These are phyloP conservation scores for Glomus cerebriforme DNA, from an alignment of 192 early-diverging fungal genomes.

Conservation along the genomic window DNA sequence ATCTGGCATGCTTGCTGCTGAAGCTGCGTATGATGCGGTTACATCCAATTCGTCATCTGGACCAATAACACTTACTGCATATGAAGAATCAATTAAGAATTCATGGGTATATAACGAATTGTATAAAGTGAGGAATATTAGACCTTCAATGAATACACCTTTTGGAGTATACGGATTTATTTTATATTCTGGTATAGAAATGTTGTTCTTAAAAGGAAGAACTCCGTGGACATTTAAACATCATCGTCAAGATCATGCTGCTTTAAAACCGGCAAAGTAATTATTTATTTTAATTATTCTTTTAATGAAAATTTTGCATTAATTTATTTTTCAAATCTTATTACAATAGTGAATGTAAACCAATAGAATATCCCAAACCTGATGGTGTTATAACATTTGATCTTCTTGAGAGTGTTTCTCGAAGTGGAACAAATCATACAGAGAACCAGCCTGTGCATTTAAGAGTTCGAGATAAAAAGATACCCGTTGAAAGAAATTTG, in stretches of 20 bases:
- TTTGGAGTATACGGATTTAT: slow-evolving; percentile 88
- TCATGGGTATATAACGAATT: slow-evolving; percentile 94
- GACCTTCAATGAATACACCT: slow-evolving; percentile 90
- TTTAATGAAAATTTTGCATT: neutral
- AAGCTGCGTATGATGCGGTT: slow-evolving; percentile 80
- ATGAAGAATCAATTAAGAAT: slow-evolving; percentile 78
- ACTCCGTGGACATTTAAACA: slow-evolving; percentile 96
- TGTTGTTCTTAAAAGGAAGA: slow-evolving; percentile 84
- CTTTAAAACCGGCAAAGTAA: slow-evolving; percentile 69
- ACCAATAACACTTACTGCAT: slow-evolving; percentile 73
- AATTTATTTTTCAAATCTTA: slow-evolving; percentile 4
- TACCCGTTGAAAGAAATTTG: slow-evolving; percentile 83
- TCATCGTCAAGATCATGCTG: slow-evolving; percentile 81
- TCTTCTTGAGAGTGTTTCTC: slow-evolving; percentile 87
- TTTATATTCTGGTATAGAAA: slow-evolving; percentile 86
- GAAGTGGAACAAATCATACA: slow-evolving; percentile 91
- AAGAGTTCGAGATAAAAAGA: slow-evolving; percentile 69
- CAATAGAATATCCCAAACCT: slow-evolving; percentile 96
- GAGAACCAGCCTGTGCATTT: slow-evolving; percentile 97
- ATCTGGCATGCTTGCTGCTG: slow-evolving; percentile 94
- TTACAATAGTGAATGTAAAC: slow-evolving; percentile 57
- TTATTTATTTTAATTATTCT: neutral
- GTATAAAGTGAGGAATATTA: slow-evolving; percentile 86
- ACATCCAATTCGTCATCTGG: slow-evolving; percentile 47
- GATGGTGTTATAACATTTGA: slow-evolving; percentile 96